Percentiles rank a stretch among this genome's conserved stretches.
phyloP scores from a whole-genome alignment of 768 basidiomycete species.

The Fibroporia radiculosa region DNA sequence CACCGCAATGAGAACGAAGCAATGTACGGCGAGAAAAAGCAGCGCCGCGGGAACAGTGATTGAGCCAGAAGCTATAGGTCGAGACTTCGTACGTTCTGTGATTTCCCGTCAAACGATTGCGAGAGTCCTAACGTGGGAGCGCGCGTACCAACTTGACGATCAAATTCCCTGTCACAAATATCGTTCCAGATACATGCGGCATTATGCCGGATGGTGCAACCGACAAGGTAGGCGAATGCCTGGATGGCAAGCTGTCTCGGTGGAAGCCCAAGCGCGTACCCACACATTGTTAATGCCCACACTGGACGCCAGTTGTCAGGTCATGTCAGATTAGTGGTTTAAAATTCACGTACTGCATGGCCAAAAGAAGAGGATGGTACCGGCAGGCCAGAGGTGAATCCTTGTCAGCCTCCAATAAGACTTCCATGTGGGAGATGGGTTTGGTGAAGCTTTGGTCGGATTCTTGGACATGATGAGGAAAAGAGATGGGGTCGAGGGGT shows the following conservation, averaged over 20 bases:
- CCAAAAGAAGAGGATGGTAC: conserved; percentile 20
- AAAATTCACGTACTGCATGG: conserved; percentile 14
- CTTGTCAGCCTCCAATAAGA: conserved; percentile 16
- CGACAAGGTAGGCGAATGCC: conserved; percentile 11
- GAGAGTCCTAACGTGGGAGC: not conserved
- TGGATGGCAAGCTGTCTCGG: conserved; percentile 4
- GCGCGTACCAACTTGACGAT: conserved; percentile 28
- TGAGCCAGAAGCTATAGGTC: conserved; percentile 26
- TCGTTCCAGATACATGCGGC: conserved; percentile 19
- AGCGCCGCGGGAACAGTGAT: conserved; percentile 26
- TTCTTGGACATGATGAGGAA: too few species aligned
- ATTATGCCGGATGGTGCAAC: conserved; percentile 16
- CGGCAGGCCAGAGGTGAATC: conserved; percentile 16
- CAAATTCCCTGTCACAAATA: conserved; percentile 24
- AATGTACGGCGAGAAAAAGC: conserved; percentile 16
- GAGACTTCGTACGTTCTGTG: conserved; percentile 27
- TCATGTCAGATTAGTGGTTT: not conserved
- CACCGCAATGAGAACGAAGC: conserved; percentile 2
- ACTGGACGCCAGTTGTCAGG: conserved; percentile 5
- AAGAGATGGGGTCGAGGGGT: too few species aligned
- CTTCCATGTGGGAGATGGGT: not conserved
- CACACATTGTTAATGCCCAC: conserved; percentile 19
- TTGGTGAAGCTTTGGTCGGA: too few species aligned
- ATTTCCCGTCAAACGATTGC: not conserved
- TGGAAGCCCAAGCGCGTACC: conserved; percentile 8